Evolutionary conservation across 2,329 filamentous ascomycete genomes (phyloP).

Genomic region (Pyrenochaeta sp.): DNA sequence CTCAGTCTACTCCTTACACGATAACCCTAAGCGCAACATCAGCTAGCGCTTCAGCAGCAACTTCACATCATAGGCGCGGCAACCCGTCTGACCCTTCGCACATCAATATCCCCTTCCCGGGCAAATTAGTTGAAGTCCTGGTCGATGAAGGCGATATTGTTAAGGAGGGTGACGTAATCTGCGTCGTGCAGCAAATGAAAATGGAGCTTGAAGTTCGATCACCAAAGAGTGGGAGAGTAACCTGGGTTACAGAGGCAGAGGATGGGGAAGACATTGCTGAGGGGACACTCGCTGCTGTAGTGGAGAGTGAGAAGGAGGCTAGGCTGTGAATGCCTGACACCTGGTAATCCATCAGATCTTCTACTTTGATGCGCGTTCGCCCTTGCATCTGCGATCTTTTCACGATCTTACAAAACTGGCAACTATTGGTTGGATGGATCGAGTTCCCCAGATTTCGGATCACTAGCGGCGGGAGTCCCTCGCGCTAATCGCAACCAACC

Average conservation of each 20-base stretch:
- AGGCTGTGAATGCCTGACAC: conserved; percentile 7
- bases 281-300: conserved; percentile 61
- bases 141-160: conserved; percentile 65
- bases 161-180: conserved; percentile 61
- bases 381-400: not conserved
- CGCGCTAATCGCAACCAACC: conserved; percentile 11
- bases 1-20: conserved; percentile 53
- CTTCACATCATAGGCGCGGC: conserved; percentile 58
- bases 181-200: conserved; percentile 73
- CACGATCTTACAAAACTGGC: not conserved
- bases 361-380: not conserved
- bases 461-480: conserved; percentile 21
- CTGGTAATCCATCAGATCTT: not conserved
- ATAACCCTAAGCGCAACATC: conserved; percentile 57
- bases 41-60: conserved; percentile 50
- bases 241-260: conserved; percentile 62
- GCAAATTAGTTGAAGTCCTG: conserved; percentile 67
- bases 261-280: conserved; percentile 66
- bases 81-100: conserved; percentile 61
- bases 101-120: conserved; percentile 65
- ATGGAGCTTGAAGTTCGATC: conserved; percentile 72
- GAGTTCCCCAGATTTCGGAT: not conserved
- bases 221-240: conserved; percentile 57
- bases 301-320: conserved; percentile 46
- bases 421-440: not conserved